phyloP scores from a whole-genome alignment of 441 rosid genomes.

The Pelargonium fulgidum region DNA sequence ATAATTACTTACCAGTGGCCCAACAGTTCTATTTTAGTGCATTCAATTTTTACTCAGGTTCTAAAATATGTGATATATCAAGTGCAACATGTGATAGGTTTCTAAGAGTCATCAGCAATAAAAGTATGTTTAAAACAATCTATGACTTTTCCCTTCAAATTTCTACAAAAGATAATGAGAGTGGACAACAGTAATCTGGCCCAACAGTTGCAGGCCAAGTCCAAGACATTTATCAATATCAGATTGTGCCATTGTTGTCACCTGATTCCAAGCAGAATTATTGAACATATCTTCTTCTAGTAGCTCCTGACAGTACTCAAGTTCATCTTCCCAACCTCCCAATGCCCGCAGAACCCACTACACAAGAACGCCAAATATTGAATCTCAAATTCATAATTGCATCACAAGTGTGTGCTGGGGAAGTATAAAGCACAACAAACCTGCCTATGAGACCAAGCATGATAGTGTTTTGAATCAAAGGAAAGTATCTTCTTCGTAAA shows the following conservation, averaged over 20 bases:
- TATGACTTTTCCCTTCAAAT: not conserved
- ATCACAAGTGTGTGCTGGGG: not conserved
- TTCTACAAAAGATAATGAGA: not conserved
- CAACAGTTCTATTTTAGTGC: not conserved
- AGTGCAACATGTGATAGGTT: not conserved
- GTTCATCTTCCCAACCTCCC: conserved; percentile 95
- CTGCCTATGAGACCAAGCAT: conserved; percentile 98
- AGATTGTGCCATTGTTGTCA: conserved; percentile 14
- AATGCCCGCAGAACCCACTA: conserved; percentile 78
- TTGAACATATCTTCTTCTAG: conserved; percentile 75
- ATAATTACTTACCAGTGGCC: not conserved
- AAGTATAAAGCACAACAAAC: conserved; percentile 31
- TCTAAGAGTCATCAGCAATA: no score
- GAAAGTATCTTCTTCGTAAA: conserved; percentile 56
- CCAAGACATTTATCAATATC: not conserved
- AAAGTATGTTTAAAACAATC: not conserved
- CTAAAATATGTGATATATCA: not conserved
- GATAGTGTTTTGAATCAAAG: conserved; percentile 80
- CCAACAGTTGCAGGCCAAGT: not conserved
- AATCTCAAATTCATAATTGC: not conserved
- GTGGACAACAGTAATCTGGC: not conserved
- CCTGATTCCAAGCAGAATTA: conserved; percentile 99
- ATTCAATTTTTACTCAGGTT: not conserved
- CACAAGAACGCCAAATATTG: conserved; percentile 7
- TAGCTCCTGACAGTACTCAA: conserved; percentile 65